A percentile compares a stretch with the other conserved stretches of the same genome.
Conservation (phyloP, 2,329 filamentous ascomycete genomes). For the Lojkania enalia region DNA sequence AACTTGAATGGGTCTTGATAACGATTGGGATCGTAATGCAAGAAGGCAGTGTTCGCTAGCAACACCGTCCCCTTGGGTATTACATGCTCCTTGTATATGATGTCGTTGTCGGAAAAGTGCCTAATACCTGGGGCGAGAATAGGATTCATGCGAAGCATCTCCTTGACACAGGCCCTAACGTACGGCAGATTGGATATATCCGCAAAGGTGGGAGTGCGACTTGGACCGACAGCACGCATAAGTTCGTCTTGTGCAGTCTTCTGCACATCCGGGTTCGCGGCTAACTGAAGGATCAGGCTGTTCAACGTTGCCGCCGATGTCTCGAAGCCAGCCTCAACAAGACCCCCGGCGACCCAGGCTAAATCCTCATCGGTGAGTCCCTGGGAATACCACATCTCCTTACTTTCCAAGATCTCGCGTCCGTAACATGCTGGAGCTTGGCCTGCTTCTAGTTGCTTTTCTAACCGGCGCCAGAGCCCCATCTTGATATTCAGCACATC, state of each 20-base stretch:
- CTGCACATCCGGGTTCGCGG: slow-evolving; percentile 9
- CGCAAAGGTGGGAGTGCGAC: slow-evolving; percentile 6
- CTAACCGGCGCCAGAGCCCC: not conserved
- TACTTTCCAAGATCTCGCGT: slow-evolving; percentile 5
- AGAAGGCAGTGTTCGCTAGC: slow-evolving; percentile 17
- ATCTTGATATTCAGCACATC: slow-evolving; percentile 1
- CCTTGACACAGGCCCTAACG: slow-evolving; percentile 32
- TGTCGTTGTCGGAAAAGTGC: slow-evolving; percentile 31
- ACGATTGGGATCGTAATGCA: slow-evolving; percentile 21
- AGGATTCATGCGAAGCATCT: slow-evolving; percentile 35
- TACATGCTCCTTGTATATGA: slow-evolving; percentile 33
- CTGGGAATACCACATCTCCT: slow-evolving; percentile 2
- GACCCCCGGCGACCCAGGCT: not conserved
- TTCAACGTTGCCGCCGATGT: slow-evolving; percentile 36
- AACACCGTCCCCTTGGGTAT: slow-evolving; percentile 42
- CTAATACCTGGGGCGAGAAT: slow-evolving; percentile 17
- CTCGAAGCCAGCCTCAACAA: slow-evolving; percentile 37
- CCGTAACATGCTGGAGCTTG: not conserved
- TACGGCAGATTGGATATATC: slow-evolving; percentile 31
- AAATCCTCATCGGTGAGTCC: not conserved
- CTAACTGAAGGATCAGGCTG: slow-evolving; percentile 17
- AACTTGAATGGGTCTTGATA: slow-evolving; percentile 20
- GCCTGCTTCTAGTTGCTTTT: not conserved
- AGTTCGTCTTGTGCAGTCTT: slow-evolving; percentile 14
- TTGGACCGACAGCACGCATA: slow-evolving; percentile 9